Evolutionary conservation across 768 basidiomycete species (phyloP).

Genomic region (Coprinopsis sp.): DNA sequence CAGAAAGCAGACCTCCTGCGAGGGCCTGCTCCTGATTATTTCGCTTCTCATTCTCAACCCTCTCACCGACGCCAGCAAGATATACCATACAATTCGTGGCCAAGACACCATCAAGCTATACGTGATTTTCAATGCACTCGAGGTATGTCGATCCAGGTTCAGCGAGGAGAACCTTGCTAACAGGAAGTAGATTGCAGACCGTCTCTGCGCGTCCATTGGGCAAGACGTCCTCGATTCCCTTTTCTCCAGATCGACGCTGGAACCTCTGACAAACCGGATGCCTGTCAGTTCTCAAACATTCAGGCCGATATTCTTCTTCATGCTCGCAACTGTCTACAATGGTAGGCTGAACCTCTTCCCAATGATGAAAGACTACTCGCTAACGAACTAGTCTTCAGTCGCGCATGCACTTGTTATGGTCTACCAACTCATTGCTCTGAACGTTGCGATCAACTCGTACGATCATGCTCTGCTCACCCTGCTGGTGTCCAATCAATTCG

Average conservation of each 20-base stretch:
- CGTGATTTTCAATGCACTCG: conserved; percentile 97
- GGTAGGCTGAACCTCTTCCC: conserved; percentile 47
- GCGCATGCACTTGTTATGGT: conserved; percentile 92
- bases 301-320: conserved; percentile 79
- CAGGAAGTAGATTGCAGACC: conserved; percentile 78
- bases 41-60: conserved; percentile 74
- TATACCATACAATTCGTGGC: conserved; percentile 95
- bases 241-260: conserved; percentile 88
- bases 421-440: conserved; percentile 90
- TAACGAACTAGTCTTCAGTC: conserved; percentile 39
- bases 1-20: conserved; percentile 94
- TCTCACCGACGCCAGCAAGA: conserved; percentile 92
- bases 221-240: conserved; percentile 96
- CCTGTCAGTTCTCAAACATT: conserved; percentile 63
- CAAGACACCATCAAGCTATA: conserved; percentile 99
- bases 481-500: conserved; percentile 96
- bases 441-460: conserved; percentile 97
- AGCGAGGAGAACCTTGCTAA: conserved; percentile 1
- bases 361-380: neutral
- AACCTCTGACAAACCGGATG: conserved; percentile 58
- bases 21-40: conserved; percentile 63
- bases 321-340: conserved; percentile 76
- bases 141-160: conserved; percentile 49
- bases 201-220: conserved; percentile 92
- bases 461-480: conserved; percentile 93